Base-by-base conservation (phyloP, 75 land plant species). In the Azolla pinnata region DNA sequence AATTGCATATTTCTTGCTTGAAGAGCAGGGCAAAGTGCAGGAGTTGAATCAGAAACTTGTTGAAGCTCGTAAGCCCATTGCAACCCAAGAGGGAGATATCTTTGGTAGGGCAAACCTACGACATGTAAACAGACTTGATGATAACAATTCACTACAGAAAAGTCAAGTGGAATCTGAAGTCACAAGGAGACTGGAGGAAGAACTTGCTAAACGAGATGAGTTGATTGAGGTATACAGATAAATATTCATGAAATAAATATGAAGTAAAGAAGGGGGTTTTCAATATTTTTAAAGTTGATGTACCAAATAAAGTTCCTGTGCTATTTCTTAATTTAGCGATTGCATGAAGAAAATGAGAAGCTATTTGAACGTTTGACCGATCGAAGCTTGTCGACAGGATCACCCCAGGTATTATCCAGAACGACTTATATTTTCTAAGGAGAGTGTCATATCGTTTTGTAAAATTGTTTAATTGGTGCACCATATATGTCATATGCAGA, bases 331-430 rank as follows among this genome's bases (percentile, higher is more conserved):
- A 26, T 40, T 40, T 79, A 92, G 98, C 82, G 87, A 30, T 73
- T 93, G 74, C 98, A 93, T 79, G 78, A 88, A 70, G 98, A 93
- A 62, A 93, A 93, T 79, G 96, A 85, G 65, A 93, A 88, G 65
- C 74, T 93, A 24, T 93, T 92, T 71, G 98, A 79, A 45, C 78
- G 87, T 26, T 71, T 93, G 27, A 93, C 98, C 1, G 89, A 93
- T 48, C 75, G 72, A 67, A 67, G 76, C 59, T 50, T 76, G 35
- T 47, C 38, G 4, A 63, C 42, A 44, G 70, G 72, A 40, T 67
- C 88, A 33, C 69, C 79, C 14, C 54, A 81, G 88, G 92, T 84
- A 48, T 19, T 4, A 3, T 61, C 24, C 20, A 9, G 55, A 44
- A 59, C 18, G 7, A n/a, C 45, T 27, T 61, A 52, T 27, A 26